Base-by-base conservation (phyloP, 805 yeast species). In the Nakazawaea ernobii region DNA sequence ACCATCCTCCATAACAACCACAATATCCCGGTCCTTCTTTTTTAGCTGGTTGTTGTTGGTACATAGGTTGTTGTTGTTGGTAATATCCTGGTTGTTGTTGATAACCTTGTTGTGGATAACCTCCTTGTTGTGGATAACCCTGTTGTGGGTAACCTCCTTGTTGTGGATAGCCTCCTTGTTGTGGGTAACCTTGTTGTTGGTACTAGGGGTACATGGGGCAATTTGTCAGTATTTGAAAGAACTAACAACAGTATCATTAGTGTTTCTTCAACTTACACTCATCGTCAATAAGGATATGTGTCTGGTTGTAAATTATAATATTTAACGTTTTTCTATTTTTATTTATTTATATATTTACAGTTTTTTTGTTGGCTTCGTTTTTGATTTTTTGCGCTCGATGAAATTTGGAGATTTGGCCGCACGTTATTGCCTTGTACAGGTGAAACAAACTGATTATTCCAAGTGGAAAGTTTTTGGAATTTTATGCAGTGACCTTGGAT, bases 61-160 rank as follows among this genome's bases (percentile, higher is more conserved):
- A 64, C 47, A 62, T 57, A 13, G 68, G 68, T 48, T 64, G 68
- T 20, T 55, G 68, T 48, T 62, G 67, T 49, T 62, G 68, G 53
- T 62, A 60, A 58, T 60, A 54, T 39, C 55, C 49, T 8, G 42
- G 54, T 48, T 51, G 58, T 24, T 63, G 65, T 44, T 55, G 62
- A 26, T 61, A 61, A 24, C 62, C 62, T 44, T 56, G 58, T 49
- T 59, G 62, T 52, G 56, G 55, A 55, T 59, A 58, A 26, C n/a
- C n/a, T n/a, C 62, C 62, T 17, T 50, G 52, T 52, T 39, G 42
- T 39, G 27, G 43, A 14, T 28, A 29, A 33, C 43, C 43, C 24
- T 51, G 59, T 38, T 51, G 62, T 30, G 59, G 57, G n/a, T 53
- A 55, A 40, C 58, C 47, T 39, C 58, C 48, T 27, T 45, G 48